Evolutionary conservation across 371 early-diverging fungal genomes (phyloP), one percentile per base, ranked within the genome.

Genomic region (Synchytrium microbalum): DNA sequence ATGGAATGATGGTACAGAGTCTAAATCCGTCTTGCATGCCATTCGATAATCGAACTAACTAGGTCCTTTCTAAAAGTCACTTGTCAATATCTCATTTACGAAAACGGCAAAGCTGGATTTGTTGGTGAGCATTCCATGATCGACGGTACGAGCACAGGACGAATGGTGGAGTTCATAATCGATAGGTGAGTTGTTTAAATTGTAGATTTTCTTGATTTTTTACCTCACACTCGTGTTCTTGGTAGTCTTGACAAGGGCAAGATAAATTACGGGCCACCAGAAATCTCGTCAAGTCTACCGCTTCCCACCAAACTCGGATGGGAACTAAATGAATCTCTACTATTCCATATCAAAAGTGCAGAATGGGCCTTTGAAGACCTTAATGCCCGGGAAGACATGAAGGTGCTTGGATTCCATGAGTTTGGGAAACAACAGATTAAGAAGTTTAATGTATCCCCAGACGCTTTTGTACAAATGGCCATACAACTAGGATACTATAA

Each of bases 91-190:
- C 88, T 96, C 72, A 88, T 95, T 52, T 93, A 88, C 76, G 95
- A 93, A 33, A 95, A 96, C 77, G 96, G 95, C 67, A 91, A 88
- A 75, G 94, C 95, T 60, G 97, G 95, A 32, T 93, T 95, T 83
- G 82, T 84, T 63, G 95, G 92, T 62, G 97, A 96, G 84, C 97
- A 96, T 77, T 91, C 93, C 60, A 90, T 88, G 79, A 95, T 95
- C 95, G 97, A 96, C 68, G 97, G 91, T 61, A 96, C 95, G 28
- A 88, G 92, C 28, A 92, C 93, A 25, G 78, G 80, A 69, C 85
- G 92, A 58, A 74, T 94, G 29, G 77, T 79, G 70, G 88, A 88
- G 67, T 88, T 72, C 63, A 75, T 88, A 46, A 73, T 75, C 67
- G 77, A 81, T 30, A 72, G 74, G 81, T 76, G 67, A 69, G 68